Base-by-base conservation (phyloP, 768 basidiomycete species). In the Rhizopogon rudus region DNA sequence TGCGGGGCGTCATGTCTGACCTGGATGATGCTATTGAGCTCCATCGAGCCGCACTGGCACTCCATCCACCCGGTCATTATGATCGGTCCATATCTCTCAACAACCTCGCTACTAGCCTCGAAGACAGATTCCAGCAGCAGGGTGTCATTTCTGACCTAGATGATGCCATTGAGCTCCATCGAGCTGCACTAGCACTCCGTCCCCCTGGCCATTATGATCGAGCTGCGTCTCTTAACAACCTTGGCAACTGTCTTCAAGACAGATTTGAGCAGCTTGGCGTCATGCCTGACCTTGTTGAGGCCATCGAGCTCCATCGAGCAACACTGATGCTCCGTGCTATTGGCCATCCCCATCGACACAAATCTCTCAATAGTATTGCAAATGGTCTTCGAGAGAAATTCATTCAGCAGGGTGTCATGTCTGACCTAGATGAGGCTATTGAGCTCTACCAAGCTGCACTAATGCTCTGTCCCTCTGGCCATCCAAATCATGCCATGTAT, bases 221-320 rank as follows among this genome's bases (percentile, higher is more conserved):
- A 17, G 4, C 9, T 5, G 14, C 2, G 20, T 49, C 28, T 17
- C 46, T 49, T 6, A 16, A 10, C 14, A 49, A 49, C 8, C 46
- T 49, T 31, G 46, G 28, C 46, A 44, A 6, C 46, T 40, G 52
- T 5, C 48, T 59, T 20, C 33, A 35, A 25, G 40, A 14, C 6
- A 39, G 61, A 14, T 64, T 56, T 42, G 29, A 52, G 40, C 52
- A 52, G 41, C 37, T 20, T 17, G 50, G 44, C 2, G 40, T 29
- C 33, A 13, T 48, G 6, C 48, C 37, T 20, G 61, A 64, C 46
- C 28, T 62, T 22, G 42, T 62, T 16, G 52, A 60, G 33, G 61
- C 56, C 6, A 45, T 45, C 8, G 22, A 22, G 44, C 44, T 8
- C 17, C 16, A 45, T 45, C 44, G 7, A 31, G 29, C 22, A 16